Percentiles rank a stretch among this genome's conserved stretches.
These are phyloP conservation scores for Cladophialophora immunda DNA, from an alignment of 2,329 filamentous ascomycete species.

Conservation along the genomic window DNA sequence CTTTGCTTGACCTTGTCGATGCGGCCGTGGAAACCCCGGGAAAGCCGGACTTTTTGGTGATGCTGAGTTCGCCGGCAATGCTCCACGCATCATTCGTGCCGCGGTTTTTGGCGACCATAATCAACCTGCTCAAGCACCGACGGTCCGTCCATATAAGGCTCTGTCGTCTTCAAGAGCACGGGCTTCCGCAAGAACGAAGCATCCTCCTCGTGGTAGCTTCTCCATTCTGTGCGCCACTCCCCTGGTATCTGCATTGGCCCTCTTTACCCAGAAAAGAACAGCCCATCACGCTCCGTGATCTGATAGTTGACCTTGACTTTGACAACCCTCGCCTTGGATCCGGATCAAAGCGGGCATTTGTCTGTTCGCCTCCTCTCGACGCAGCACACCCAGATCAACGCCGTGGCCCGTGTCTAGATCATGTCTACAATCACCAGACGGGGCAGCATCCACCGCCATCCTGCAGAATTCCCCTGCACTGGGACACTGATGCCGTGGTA, in stretches of 20 bases:
- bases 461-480: background rate
- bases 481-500: background rate
- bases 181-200: slow-evolving; percentile 20
- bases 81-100: slow-evolving; percentile 15
- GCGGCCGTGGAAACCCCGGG: background rate
- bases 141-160: slow-evolving; percentile 30
- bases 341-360: slow-evolving; percentile 4
- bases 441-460: background rate
- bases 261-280: background rate
- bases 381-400: background rate
- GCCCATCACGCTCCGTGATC: slow-evolving; percentile 5
- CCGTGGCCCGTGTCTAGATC: background rate
- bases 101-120: slow-evolving; percentile 21
- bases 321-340: slow-evolving; percentile 9
- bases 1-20: background rate
- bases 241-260: slow-evolving; percentile 16
- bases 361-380: background rate
- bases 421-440: slow-evolving; percentile 20
- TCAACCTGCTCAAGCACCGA: slow-evolving; percentile 21
- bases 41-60: slow-evolving; percentile 25
- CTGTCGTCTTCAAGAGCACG: slow-evolving; percentile 12
- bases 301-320: slow-evolving; percentile 11
- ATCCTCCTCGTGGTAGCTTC: slow-evolving; percentile 25
- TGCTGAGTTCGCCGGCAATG: slow-evolving; percentile 26
- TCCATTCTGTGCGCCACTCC: slow-evolving; percentile 19